phyloP scores from a whole-genome alignment of 2,329 filamentous ascomycete species.

The Sporothrix luriei region DNA sequence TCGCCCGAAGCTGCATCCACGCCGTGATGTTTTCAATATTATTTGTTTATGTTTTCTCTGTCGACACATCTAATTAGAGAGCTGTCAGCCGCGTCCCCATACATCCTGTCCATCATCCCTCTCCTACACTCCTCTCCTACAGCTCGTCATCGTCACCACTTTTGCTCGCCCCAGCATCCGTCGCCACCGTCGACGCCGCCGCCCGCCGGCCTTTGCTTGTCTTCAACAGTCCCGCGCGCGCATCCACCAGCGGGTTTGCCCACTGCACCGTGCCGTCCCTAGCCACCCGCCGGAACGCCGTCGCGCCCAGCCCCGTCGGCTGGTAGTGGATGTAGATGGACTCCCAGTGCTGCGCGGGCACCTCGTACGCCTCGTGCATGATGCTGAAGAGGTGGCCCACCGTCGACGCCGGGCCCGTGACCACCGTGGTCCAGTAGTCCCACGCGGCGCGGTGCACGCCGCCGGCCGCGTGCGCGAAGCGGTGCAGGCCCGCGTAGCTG shows the following conservation, averaged over 20 bases:
- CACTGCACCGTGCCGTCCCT: background rate
- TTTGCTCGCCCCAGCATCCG: too few relatives aligned
- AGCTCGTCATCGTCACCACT: too few relatives aligned
- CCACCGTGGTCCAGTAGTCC: background rate
- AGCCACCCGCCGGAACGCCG: background rate
- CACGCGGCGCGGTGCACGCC: constrained; percentile 5
- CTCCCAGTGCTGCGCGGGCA: constrained; percentile 10
- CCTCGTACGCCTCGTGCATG: constrained; percentile 16
- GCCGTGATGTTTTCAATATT: too few relatives aligned
- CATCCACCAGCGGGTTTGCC: background rate
- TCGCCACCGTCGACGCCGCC: background rate
- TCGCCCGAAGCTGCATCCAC: background rate
- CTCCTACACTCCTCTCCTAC: background rate
- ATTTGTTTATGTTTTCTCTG: too few relatives aligned
- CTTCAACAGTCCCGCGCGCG: background rate
- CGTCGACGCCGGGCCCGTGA: background rate
- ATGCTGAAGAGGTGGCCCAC: background rate
- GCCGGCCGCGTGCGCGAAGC: background rate
- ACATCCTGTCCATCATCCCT: too few relatives aligned
- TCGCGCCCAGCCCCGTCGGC: background rate
- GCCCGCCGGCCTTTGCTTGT: constrained; percentile 1
- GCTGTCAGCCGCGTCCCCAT: too few relatives aligned
- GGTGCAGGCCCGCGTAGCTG: background rate
- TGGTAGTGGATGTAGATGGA: constrained; percentile 4
- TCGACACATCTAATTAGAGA: too few relatives aligned